Evolutionary conservation across 148 eudicot species (phyloP).

Genomic region (Limonium bicolor): DNA sequence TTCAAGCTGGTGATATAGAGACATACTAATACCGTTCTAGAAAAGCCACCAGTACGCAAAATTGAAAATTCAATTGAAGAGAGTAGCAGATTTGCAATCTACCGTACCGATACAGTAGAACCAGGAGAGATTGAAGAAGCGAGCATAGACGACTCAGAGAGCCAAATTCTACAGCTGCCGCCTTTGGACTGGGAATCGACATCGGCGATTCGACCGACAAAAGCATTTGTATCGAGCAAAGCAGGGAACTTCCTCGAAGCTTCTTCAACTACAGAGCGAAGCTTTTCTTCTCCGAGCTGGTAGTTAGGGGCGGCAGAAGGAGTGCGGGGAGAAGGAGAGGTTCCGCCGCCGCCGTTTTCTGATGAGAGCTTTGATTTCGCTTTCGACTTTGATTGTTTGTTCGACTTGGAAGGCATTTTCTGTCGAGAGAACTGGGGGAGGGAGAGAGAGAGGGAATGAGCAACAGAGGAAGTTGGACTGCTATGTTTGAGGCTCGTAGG

Average conservation of each 20-base stretch:
- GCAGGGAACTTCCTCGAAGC: conserved; percentile 50
- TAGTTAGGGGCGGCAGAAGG: conserved; percentile 8
- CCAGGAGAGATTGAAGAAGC: conserved; percentile 48
- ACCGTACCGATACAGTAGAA: conserved; percentile 74
- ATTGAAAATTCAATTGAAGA: not conserved
- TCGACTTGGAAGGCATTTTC: conserved; percentile 39
- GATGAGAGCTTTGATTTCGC: conserved; percentile 15
- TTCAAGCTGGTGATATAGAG: too few species aligned
- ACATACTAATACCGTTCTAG: too few species aligned
- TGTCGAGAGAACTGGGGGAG: too few species aligned
- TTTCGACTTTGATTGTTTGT: conserved; percentile 23
- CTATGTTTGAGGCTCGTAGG: not conserved
- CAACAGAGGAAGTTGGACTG: too few species aligned
- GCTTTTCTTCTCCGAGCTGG: conserved; percentile 19
- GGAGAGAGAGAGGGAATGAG: too few species aligned
- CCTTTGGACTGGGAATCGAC: conserved; percentile 25
- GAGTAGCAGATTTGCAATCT: conserved; percentile 1
- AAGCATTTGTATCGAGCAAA: conserved; percentile 35
- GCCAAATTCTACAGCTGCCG: conserved; percentile 55
- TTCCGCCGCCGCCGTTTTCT: conserved; percentile 6
- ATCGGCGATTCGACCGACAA: conserved; percentile 31
- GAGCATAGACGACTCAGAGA: conserved; percentile 61
- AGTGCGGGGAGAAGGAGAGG: conserved; percentile 14
- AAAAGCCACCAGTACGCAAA: too few species aligned
- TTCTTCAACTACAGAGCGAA: conserved; percentile 22